phyloP scores from a whole-genome alignment of 2,329 filamentous ascomycete species.

The Aureobasidium sp. region DNA sequence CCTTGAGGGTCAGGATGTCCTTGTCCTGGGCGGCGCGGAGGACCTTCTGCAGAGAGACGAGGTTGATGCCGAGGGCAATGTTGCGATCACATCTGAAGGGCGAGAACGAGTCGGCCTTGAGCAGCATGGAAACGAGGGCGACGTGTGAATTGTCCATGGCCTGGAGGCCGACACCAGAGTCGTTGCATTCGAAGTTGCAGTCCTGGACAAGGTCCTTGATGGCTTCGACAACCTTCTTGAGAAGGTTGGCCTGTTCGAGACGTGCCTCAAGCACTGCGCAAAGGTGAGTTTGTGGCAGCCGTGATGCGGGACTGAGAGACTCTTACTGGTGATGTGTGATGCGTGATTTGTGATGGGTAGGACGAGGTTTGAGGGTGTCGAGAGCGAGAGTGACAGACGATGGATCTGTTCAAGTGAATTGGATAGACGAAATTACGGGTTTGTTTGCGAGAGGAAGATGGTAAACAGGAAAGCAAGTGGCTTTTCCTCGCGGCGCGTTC shows the following conservation, averaged over 20 bases:
- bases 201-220: slow-evolving; percentile 99
- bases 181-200: slow-evolving; percentile 99
- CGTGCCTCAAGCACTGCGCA: slow-evolving; percentile 84
- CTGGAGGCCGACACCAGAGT: slow-evolving; percentile 94
- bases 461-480: not conserved
- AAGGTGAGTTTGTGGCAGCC: not conserved
- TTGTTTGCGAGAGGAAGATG: not conserved
- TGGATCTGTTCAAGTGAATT: not conserved
- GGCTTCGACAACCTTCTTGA: slow-evolving; percentile 98
- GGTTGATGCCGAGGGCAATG: slow-evolving; percentile 94
- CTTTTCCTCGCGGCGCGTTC: no score
- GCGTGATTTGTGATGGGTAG: not conserved
- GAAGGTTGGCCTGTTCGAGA: slow-evolving; percentile 82
- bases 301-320: not conserved
- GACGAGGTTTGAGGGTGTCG: not conserved
- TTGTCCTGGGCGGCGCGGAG: slow-evolving; percentile 89
- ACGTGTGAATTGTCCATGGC: slow-evolving; percentile 99
- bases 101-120: slow-evolving; percentile 89
- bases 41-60: slow-evolving; percentile 93
- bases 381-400: not conserved
- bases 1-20: slow-evolving; percentile 92
- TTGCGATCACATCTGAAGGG: slow-evolving; percentile 98
- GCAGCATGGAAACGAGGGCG: slow-evolving; percentile 96
- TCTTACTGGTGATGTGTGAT: slow-evolving; percentile 9
- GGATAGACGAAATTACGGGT: not conserved